Conservation (phyloP, 2,329 filamentous ascomycete genomes). For the Rhexocercosporidium sp. region DNA sequence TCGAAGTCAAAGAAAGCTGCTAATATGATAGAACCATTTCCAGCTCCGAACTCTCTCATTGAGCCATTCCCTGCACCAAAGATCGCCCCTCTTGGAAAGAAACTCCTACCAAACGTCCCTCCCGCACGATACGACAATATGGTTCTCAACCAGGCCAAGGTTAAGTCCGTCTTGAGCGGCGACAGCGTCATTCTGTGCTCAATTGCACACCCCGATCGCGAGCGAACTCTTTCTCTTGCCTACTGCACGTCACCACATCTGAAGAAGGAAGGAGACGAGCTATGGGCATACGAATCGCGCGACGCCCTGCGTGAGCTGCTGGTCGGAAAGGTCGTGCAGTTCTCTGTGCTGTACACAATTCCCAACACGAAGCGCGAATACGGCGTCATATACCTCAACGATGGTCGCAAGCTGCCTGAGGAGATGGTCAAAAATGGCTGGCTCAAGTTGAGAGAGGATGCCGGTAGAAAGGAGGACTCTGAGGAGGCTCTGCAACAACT, state of each 20-base stretch:
- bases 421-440: conserved; percentile 86
- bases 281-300: conserved; percentile 91
- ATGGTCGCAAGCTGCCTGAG: conserved; percentile 80
- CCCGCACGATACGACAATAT: conserved; percentile 40
- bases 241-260: conserved; percentile 90
- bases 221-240: conserved; percentile 87
- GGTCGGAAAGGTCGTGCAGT: conserved; percentile 87
- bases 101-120: conserved; percentile 36
- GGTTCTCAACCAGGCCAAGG: conserved; percentile 62
- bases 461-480: conserved; percentile 86
- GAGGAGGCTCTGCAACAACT: conserved; percentile 75
- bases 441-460: conserved; percentile 93
- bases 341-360: conserved; percentile 85
- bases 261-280: conserved; percentile 88
- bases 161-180: conserved; percentile 94
- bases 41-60: conserved; percentile 36
- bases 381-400: conserved; percentile 76
- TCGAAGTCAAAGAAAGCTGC: conserved; percentile 32
- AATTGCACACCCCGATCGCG: conserved; percentile 78
- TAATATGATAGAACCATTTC: conserved; percentile 45
- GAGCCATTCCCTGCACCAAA: conserved; percentile 39
- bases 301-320: conserved; percentile 85
- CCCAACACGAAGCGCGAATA: conserved; percentile 88
- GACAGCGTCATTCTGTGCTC: conserved; percentile 88
- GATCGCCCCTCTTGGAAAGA: conserved; percentile 23